These are phyloP conservation scores for Calonectria pseudoturangicola DNA, from an alignment of 2,329 filamentous ascomycete genomes.

Conservation along the genomic window DNA sequence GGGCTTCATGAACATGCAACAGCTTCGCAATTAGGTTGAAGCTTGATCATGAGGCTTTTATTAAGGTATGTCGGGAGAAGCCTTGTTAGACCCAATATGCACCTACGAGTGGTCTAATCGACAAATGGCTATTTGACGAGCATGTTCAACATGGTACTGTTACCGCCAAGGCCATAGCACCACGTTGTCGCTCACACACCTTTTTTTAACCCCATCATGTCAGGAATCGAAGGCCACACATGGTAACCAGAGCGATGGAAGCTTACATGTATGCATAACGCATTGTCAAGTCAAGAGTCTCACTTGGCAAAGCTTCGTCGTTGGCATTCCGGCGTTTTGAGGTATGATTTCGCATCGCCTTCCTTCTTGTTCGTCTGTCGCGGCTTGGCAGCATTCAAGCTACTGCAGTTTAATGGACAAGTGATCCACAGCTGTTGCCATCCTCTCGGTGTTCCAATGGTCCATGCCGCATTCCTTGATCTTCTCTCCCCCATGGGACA, in stretches of 20 bases:
- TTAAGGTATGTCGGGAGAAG: slow-evolving; percentile 36
- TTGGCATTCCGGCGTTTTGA: slow-evolving; percentile 23
- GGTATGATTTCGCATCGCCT: slow-evolving; percentile 26
- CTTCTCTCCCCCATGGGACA: slow-evolving; percentile 27
- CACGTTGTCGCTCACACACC: slow-evolving; percentile 13
- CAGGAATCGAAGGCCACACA: slow-evolving; percentile 11
- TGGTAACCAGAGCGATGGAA: slow-evolving; percentile 30
- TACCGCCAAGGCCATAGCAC: slow-evolving; percentile 25
- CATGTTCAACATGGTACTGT: slow-evolving; percentile 27
- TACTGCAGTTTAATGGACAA: slow-evolving; percentile 31
- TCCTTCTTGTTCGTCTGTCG: slow-evolving; percentile 31
- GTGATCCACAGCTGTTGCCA: slow-evolving; percentile 32
- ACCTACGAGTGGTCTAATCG: slow-evolving; percentile 38
- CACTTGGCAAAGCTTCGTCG: slow-evolving; percentile 26
- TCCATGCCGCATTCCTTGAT: slow-evolving; percentile 32
- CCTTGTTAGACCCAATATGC: slow-evolving; percentile 36
- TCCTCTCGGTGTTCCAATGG: slow-evolving; percentile 21
- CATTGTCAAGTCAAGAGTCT: slow-evolving; percentile 37
- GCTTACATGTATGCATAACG: slow-evolving; percentile 42
- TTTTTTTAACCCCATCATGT: slow-evolving; percentile 22
- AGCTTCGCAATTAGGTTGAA: slow-evolving; percentile 40
- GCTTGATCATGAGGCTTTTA: slow-evolving; percentile 49
- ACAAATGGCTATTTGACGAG: slow-evolving; percentile 35
- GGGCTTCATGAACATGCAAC: slow-evolving; percentile 32
- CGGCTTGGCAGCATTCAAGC: slow-evolving; percentile 39